These are phyloP conservation scores for Hanseniaspora thailandica DNA, from an alignment of 805 yeast species.

Conservation along the genomic window DNA sequence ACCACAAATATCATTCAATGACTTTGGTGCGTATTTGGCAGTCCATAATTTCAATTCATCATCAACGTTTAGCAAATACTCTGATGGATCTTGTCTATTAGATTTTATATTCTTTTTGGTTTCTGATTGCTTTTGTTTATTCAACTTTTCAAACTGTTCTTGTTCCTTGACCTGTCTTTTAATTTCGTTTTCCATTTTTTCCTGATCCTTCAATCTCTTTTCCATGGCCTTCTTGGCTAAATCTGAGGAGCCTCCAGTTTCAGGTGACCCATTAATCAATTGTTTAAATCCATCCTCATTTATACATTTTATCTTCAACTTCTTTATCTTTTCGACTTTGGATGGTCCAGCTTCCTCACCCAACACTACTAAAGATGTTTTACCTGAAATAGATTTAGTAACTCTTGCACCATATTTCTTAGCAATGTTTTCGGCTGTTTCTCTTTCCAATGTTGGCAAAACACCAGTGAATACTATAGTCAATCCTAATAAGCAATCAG, in stretches of 20 bases:
- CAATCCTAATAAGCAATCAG: conserved; percentile 76
- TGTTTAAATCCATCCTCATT: conserved; percentile 76
- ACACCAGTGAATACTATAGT: conserved; percentile 91
- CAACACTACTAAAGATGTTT: conserved; percentile 76
- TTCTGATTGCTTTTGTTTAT: conserved; percentile 17
- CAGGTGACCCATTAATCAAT: conserved; percentile 69
- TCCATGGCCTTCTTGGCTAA: conserved; percentile 61
- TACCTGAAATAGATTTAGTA: conserved; percentile 71
- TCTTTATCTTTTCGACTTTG: conserved; percentile 71
- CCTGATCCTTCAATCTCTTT: conserved; percentile 60
- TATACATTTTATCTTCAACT: conserved; percentile 64
- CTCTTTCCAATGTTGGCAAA: conserved; percentile 67
- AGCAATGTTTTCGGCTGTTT: conserved; percentile 62
- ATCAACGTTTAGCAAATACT: conserved; percentile 35
- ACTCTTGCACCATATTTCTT: conserved; percentile 85
- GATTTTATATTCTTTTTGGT: neutral
- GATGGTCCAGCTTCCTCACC: conserved; percentile 97
- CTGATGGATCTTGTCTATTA: conserved; percentile 26
- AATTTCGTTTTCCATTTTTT: conserved; percentile 32
- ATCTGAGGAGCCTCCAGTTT: conserved; percentile 79
- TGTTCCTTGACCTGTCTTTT: conserved; percentile 15
- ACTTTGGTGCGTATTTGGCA: conserved; percentile 76
- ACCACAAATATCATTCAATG: conserved; percentile 73
- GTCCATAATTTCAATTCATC: conserved; percentile 49
- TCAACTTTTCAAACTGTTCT: conserved; percentile 15